Evolutionary conservation across 495 filamentous ascomycete genomes (phyloP), one percentile per base, ranked within the genome.

Genomic region (Penicillium mononematosum): DNA sequence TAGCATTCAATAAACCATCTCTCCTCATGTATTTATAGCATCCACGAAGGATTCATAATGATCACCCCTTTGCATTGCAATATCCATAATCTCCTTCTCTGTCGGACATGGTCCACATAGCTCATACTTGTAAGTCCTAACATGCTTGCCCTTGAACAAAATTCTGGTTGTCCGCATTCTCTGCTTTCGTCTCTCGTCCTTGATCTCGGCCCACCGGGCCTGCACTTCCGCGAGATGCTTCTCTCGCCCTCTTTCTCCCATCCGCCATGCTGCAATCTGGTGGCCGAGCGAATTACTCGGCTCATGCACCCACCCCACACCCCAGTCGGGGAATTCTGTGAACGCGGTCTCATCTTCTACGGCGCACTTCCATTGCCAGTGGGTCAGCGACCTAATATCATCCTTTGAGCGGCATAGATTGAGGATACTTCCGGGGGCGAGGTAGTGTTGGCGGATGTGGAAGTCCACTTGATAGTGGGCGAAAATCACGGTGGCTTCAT

Each of bases 381-480:
- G 19, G 19, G 61, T 56, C 10, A 72, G 36, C 3, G 70, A 59
- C 19, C 63, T 47, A 54, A 71, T 50, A 42, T 75, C 73, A 4
- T 65, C 44, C 16, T 56, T 53, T 22, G 69, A 58, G 10, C 69
- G 71, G 36, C 70, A 73, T 24, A 74, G 47, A 3, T 55, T 61
- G 11, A 75, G 44, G 1, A 65, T 47, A 2, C 64, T 61, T 4
- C 66, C 55, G 11, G 56, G 55, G 6, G 55, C 19, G 11, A 74
- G 53, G 22, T 68, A 67, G 49, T 77, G 75, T 39, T 71, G 63
- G 6, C 65, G 69, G 25, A 75, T 67, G 47, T 77, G 75, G 32
- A 62, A 73, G 41, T 75, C 73, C 1, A 69, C 59, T 24, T 64
- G 58, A 38, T 75, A 75, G 25, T 62, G 68, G 7, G 73, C 73